Evolutionary conservation across 768 basidiomycete species (phyloP), one percentile per base, ranked within the genome.

Genomic region (Crucibulum laeve): DNA sequence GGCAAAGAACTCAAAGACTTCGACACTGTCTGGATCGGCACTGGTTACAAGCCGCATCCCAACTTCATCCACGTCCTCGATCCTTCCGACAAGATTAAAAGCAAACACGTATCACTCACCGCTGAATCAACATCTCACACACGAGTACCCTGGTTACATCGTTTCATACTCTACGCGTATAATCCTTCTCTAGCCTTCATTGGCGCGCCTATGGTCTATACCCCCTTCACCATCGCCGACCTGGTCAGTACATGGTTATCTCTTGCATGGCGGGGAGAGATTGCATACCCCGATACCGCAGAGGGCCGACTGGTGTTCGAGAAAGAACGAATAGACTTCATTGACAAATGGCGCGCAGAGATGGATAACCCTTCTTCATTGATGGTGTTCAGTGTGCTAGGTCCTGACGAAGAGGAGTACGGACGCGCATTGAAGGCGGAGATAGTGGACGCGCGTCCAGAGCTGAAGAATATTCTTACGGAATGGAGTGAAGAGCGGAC

Each of bases 161-260:
- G 66, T 13, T 65, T 74, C 39, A 64, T 71, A 14, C 45, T 78
- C 7, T 76, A 79, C 45, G 70, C 73, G 1, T 53, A 58, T 40
- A 77, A 72, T 42, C 65, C 75, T 1, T 58, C 69, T 0, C 58
- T 79, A 3, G 74, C 70, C 6, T 77, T 77, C 56, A 59, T 71
- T 25, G 73, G 71, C 28, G 59, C 69, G 1, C 46, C 67, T 7
- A 55, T 73, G 40, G 64, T 66, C 13, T 71, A 67, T 49, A 76
- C 68, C 6, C 76, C 76, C 2, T 78, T 77, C 52, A 62, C 62
- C 3, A 59, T 76, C 47, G 68, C 70, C 1, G 75, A 78, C 45
- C 58, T 79, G 36, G 61, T 61, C n/a, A 73, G 70, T 54, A 73
- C 70, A 3, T 77, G 71, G 71, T 63, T 79, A 30, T 53, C 73